These are phyloP conservation scores for Setomelanomma holmii DNA, from an alignment of 2,329 filamentous ascomycete genomes.

Conservation along the genomic window DNA sequence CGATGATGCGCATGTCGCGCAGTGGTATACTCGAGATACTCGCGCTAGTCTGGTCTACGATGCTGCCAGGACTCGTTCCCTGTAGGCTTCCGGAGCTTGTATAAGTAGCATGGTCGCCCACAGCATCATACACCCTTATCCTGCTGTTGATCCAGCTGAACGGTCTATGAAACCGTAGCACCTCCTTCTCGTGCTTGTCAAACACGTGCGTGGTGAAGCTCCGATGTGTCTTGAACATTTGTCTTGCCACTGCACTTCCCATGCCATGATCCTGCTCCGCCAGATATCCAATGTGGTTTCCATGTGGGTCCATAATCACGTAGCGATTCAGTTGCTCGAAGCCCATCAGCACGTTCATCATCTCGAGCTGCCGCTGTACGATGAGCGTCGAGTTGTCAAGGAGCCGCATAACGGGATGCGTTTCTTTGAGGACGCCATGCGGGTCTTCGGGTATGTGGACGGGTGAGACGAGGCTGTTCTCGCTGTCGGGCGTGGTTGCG, in stretches of 20 bases:
- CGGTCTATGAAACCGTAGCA: slow-evolving; percentile 67
- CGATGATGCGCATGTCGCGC: slow-evolving; percentile 67
- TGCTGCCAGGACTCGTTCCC: slow-evolving; percentile 51
- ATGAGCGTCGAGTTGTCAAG: slow-evolving; percentile 68
- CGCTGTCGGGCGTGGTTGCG: slow-evolving; percentile 48
- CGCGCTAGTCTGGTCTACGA: slow-evolving; percentile 54
- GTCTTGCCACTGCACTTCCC: slow-evolving; percentile 62
- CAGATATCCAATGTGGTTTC: slow-evolving; percentile 69
- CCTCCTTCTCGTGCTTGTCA: slow-evolving; percentile 65
- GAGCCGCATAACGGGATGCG: slow-evolving; percentile 64
- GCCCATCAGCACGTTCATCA: slow-evolving; percentile 71
- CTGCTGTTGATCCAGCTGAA: slow-evolving; percentile 69
- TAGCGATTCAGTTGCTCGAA: slow-evolving; percentile 73
- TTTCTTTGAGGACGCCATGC: slow-evolving; percentile 63
- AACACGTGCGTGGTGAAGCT: slow-evolving; percentile 72
- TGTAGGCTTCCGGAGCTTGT: slow-evolving; percentile 54
- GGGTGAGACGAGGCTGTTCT: slow-evolving; percentile 63
- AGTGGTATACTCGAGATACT: slow-evolving; percentile 63
- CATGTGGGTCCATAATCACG: slow-evolving; percentile 69
- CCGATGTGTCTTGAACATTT: slow-evolving; percentile 68
- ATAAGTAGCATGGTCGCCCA: slow-evolving; percentile 33
- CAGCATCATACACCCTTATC: slow-evolving; percentile 51
- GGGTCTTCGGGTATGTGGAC: slow-evolving; percentile 69
- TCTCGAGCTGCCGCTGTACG: slow-evolving; percentile 68
- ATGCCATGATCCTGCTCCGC: slow-evolving; percentile 69